Percentiles rank a stretch among this genome's conserved stretches.
phyloP scores from a whole-genome alignment of 2,329 filamentous ascomycete genomes.

The Botryotinia calthae region DNA sequence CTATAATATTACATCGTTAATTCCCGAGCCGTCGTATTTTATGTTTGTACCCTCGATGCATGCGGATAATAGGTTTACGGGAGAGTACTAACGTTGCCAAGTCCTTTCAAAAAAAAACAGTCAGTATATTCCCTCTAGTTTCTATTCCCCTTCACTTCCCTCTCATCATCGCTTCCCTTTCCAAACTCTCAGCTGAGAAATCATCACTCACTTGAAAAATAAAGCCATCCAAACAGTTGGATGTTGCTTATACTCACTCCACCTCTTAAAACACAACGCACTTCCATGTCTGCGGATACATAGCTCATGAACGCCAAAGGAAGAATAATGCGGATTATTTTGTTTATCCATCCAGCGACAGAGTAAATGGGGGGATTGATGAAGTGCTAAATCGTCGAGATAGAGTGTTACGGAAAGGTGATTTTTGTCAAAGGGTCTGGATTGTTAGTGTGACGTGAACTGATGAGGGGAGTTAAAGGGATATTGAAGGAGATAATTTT shows the following conservation, averaged over 20 bases:
- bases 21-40: not conserved
- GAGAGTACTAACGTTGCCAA: constrained; percentile 17
- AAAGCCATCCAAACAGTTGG: constrained; percentile 54
- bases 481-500: too few species aligned
- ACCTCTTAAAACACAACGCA: constrained; percentile 51
- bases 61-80: too few species aligned
- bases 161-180: too few species aligned
- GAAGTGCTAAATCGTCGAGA: constrained; percentile 43
- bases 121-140: not conserved
- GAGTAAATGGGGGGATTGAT: constrained; percentile 32
- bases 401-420: constrained; percentile 54
- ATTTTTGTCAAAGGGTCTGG: constrained; percentile 55
- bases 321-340: constrained; percentile 44
- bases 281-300: constrained; percentile 50
- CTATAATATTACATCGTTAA: constrained; percentile 38
- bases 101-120: not conserved
- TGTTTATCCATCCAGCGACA: constrained; percentile 37
- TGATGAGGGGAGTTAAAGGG: not conserved
- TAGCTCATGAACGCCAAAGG: constrained; percentile 54
- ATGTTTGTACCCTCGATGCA: not conserved
- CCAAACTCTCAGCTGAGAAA: not conserved
- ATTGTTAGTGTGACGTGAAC: not conserved
- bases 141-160: too few species aligned
- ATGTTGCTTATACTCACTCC: constrained; percentile 46
- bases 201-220: constrained; percentile 48